Evolutionary conservation across 139 green algal genomes (phyloP), one percentile per base, ranked within the genome.

Genomic region (Zygnema circumcarinatum): DNA sequence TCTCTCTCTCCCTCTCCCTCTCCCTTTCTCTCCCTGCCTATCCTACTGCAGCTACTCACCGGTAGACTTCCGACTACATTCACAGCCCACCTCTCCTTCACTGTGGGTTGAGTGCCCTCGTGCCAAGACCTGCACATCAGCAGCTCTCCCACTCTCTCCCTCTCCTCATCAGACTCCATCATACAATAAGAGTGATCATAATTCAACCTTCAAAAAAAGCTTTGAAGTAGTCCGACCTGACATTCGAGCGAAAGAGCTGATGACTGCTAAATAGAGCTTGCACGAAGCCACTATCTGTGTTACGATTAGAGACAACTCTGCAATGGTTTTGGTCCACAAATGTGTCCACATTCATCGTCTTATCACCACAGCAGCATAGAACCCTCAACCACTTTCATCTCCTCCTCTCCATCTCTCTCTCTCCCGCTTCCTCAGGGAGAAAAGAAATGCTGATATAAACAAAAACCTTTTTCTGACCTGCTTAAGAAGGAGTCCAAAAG

Each of bases 271-370:
- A 21, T 85, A 2, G 22, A 68, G 33, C n/a, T 32, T 52, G 2
- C 75, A 16, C 47, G 75, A 25, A 47, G 36, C 40, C 16, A 79
- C 80, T 2, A 92, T 38, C 41, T 79, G 62, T 69, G 88, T 81
- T 25, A 92, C 80, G 39, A 88, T 68, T 20, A 42, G 31, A 31
- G 80, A 79, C 2, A 32, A 54, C 75, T 92, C 87, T 22, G 80
- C 88, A 67, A 92, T 92, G 31, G 74, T 76, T 53, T 88, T 67
- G 69, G 3, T 78, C 7, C 69, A 7, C 47, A 16, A 16, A 62
- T 16, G n/a, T n/a, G n/a, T n/a, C n/a, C n/a, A n/a, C n/a, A n/a
- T n/a, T n/a, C n/a, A n/a, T n/a, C n/a, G n/a, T n/a, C n/a, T n/a
- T n/a, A n/a, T n/a, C n/a, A n/a, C n/a, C n/a, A n/a, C n/a, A n/a